Conservation (phyloP, 2,329 filamentous ascomycete species). For the Celoporthe dispersa region DNA sequence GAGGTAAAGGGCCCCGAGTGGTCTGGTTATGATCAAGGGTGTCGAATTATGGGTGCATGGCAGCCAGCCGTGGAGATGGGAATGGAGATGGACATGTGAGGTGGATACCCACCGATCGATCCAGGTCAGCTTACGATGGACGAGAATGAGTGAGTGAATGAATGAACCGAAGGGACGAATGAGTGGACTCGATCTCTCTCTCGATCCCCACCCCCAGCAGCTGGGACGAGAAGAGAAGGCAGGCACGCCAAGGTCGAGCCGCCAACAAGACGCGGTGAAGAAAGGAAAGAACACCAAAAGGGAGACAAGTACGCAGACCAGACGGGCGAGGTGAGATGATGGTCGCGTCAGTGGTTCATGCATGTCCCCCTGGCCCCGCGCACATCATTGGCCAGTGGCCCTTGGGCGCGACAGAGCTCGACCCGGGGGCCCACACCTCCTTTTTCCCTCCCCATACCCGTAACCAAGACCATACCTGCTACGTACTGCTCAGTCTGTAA, state of each 20-base stretch:
- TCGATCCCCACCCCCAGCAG: neutral
- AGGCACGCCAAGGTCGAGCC: neutral
- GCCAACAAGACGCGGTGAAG: conserved; percentile 10
- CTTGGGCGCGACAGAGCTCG: conserved; percentile 1
- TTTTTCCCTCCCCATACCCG: neutral
- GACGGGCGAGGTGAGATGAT: conserved; percentile 15
- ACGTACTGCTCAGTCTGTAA: too few species aligned
- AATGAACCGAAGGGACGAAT: neutral
- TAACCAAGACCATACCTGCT: neutral
- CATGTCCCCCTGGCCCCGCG: neutral
- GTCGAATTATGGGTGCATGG: neutral
- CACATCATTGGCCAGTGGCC: conserved; percentile 9
- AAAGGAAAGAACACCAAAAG: neutral
- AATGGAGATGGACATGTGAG: conserved; percentile 8
- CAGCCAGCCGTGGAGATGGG: neutral
- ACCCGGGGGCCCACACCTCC: conserved; percentile 10
- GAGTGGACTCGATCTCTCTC: conserved; percentile 17
- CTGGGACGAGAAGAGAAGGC: conserved; percentile 1
- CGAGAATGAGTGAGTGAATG: neutral
- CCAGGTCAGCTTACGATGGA: neutral
- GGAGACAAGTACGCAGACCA: neutral
- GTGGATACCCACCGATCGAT: conserved; percentile 13
- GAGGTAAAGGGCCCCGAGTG: neutral
- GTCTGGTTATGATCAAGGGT: conserved; percentile 1
- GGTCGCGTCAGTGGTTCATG: conserved; percentile 15